Conservation (phyloP, 352 stramenopile genomes). For the Phytopythium boreale region DNA sequence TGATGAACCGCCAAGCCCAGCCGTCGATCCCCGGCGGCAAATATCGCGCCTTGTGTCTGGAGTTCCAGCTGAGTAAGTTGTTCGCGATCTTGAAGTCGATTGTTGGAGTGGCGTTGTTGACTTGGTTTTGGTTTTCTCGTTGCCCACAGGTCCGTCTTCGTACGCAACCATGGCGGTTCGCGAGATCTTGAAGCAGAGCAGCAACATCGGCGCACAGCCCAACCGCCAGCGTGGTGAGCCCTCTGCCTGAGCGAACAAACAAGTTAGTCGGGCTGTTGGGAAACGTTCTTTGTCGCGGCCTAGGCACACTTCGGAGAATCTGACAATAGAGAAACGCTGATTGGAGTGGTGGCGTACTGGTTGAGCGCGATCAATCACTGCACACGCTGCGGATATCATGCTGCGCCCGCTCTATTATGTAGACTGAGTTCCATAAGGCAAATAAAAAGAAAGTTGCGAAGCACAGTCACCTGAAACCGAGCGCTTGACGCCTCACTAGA, state of each 20-base stretch:
- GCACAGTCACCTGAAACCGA: background rate
- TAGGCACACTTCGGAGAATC: background rate
- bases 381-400: background rate
- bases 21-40: constrained; percentile 62
- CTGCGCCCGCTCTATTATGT: background rate
- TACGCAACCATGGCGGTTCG: constrained; percentile 96
- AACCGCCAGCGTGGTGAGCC: constrained; percentile 6
- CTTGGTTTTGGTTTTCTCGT: background rate
- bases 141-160: constrained; percentile 61
- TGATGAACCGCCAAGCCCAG: constrained; percentile 32
- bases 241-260: background rate
- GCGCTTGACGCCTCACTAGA: background rate
- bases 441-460: background rate
- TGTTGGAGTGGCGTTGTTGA: background rate
- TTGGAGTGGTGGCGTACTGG: background rate
- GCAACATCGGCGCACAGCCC: constrained; percentile 68
- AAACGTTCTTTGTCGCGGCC: background rate
- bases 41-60: constrained; percentile 66
- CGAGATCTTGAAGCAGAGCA: constrained; percentile 95
- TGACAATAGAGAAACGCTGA: background rate
- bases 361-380: background rate
- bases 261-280: background rate
- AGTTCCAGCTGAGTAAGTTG: constrained; percentile 70
- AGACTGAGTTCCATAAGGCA: background rate
- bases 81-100: background rate